These are phyloP conservation scores for Amylocarpus encephaloides DNA, from an alignment of 2,329 filamentous ascomycete species.

Conservation along the genomic window DNA sequence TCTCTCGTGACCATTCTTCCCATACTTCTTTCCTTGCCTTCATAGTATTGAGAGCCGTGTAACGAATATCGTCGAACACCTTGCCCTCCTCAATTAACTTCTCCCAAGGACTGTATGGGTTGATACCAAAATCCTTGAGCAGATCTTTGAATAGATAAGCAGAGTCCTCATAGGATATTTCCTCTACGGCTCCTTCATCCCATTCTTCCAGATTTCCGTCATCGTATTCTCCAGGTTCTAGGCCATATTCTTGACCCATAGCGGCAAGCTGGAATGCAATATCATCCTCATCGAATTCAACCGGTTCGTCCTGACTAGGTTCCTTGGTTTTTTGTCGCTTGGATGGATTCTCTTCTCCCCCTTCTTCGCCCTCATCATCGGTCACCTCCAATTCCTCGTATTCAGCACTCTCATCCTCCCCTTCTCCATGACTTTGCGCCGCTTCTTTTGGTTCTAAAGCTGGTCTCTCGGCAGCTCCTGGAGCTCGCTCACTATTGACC, in stretches of 20 bases:
- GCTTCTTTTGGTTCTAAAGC: constrained; percentile 13
- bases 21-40: constrained; percentile 75
- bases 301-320: constrained; percentile 37
- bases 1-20: constrained; percentile 74
- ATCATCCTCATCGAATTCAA: constrained; percentile 91
- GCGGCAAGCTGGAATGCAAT: constrained; percentile 86
- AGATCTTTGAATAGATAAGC: constrained; percentile 76
- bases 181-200: constrained; percentile 66
- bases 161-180: constrained; percentile 71
- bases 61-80: constrained; percentile 79
- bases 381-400: constrained; percentile 50
- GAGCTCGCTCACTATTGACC: constrained; percentile 26
- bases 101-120: constrained; percentile 88
- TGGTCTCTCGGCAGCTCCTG: constrained; percentile 21
- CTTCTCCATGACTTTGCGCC: constrained; percentile 29
- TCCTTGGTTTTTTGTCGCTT: constrained; percentile 45
- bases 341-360: constrained; percentile 39
- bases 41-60: constrained; percentile 76
- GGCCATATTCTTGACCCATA: constrained; percentile 79
- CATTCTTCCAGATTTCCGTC: constrained; percentile 54
- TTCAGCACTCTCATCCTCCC: constrained; percentile 56
- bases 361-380: constrained; percentile 45
- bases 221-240: constrained; percentile 72
- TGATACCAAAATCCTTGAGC: constrained; percentile 74
- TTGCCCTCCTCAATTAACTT: constrained; percentile 76